A percentile compares a stretch with the other conserved stretches of the same genome.
Conservation (phyloP, 768 basidiomycete genomes). For the Tephrocybe sp. region DNA sequence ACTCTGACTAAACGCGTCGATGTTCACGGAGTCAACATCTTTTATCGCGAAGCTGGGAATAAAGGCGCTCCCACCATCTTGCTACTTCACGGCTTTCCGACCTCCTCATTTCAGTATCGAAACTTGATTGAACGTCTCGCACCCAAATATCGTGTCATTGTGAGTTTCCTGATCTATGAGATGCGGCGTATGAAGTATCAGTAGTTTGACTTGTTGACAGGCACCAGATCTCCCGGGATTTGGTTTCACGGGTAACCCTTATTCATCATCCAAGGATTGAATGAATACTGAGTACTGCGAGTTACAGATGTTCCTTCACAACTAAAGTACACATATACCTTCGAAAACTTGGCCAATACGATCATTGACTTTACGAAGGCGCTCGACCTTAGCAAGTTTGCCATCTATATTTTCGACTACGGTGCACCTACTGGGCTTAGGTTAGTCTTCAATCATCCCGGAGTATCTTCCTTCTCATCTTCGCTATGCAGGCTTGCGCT, state of each 20-base stretch:
- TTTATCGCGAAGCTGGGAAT: slow-evolving; percentile 43
- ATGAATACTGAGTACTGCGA: not conserved
- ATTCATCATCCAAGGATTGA: not conserved
- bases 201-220: slow-evolving; percentile 3
- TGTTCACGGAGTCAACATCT: slow-evolving; percentile 34
- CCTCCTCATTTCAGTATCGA: slow-evolving; percentile 49
- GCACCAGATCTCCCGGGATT: slow-evolving; percentile 55
- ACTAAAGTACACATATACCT: slow-evolving; percentile 39
- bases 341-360: slow-evolving; percentile 39
- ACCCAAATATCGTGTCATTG: slow-evolving; percentile 38
- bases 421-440: slow-evolving; percentile 36
- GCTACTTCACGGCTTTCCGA: slow-evolving; percentile 51
- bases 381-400: slow-evolving; percentile 37
- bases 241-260: slow-evolving; percentile 39
- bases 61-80: slow-evolving; percentile 33
- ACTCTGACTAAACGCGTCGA: slow-evolving; percentile 6
- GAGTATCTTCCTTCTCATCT: not conserved
- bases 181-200: not conserved
- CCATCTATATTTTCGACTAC: slow-evolving; percentile 51
- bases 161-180: slow-evolving; percentile 8
- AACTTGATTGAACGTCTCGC: slow-evolving; percentile 44
- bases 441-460: slow-evolving; percentile 16
- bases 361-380: slow-evolving; percentile 40
- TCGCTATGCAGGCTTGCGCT: slow-evolving; percentile 32
- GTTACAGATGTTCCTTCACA: slow-evolving; percentile 28